Percentiles rank a stretch among this genome's conserved stretches.
Conservation (phyloP, 2,329 filamentous ascomycete species). For the Dactylellina drechsleri region DNA sequence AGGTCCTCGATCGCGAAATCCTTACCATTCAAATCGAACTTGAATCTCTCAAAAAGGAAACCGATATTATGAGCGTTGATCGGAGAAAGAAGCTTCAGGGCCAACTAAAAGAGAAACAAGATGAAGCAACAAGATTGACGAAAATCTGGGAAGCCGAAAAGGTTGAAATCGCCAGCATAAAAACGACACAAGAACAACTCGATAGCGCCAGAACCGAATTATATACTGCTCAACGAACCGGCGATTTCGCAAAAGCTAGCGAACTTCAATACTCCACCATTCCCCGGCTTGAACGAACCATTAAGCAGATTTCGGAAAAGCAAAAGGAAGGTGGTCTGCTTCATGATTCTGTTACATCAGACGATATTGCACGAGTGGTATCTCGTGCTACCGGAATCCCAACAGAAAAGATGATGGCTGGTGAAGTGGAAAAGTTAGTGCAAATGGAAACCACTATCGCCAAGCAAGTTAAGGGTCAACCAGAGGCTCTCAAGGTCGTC, state of each 20-base stretch:
- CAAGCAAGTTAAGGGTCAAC: slow-evolving; percentile 86
- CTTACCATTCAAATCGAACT: slow-evolving; percentile 98
- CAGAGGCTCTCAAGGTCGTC: slow-evolving; percentile 89
- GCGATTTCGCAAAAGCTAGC: slow-evolving; percentile 88
- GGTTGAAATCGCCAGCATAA: slow-evolving; percentile 84
- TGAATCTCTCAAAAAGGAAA: slow-evolving; percentile 93
- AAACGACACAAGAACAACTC: slow-evolving; percentile 85
- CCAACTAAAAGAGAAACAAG: slow-evolving; percentile 78
- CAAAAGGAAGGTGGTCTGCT: slow-evolving; percentile 70
- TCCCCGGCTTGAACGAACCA: slow-evolving; percentile 78
- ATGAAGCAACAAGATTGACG: slow-evolving; percentile 78
- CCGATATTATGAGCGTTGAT: slow-evolving; percentile 86
- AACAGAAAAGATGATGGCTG: slow-evolving; percentile 88
- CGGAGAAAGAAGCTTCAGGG: slow-evolving; percentile 84
- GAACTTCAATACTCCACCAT: slow-evolving; percentile 90
- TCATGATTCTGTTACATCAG: slow-evolving; percentile 92
- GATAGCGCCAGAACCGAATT: slow-evolving; percentile 86
- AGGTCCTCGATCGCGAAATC: slow-evolving; percentile 89
- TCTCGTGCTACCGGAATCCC: slow-evolving; percentile 92
- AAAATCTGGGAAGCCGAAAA: slow-evolving; percentile 91
- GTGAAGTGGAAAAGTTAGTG: slow-evolving; percentile 92
- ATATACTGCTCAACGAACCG: slow-evolving; percentile 84
- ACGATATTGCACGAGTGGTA: slow-evolving; percentile 93
- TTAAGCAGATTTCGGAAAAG: slow-evolving; percentile 77
- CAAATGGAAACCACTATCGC: slow-evolving; percentile 93